Evolutionary conservation across 2,329 filamentous ascomycete species (phyloP).

Genomic region (Hymenoscyphus salicellus): DNA sequence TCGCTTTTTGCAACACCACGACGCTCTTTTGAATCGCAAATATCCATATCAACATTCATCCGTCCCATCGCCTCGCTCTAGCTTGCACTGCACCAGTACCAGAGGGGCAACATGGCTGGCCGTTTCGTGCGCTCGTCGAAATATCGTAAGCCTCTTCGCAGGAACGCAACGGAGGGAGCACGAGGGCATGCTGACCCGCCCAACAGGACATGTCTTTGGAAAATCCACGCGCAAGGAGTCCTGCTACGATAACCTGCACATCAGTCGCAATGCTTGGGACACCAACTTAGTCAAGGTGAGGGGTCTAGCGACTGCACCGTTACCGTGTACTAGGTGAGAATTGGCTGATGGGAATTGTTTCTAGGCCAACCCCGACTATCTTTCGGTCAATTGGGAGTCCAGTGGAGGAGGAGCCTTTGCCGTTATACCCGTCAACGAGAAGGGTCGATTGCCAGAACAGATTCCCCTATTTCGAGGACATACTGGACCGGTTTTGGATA

Average conservation of each 20-base stretch:
- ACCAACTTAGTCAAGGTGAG: constrained; percentile 93
- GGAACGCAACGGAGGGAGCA: constrained; percentile 20
- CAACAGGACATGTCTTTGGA: constrained; percentile 92
- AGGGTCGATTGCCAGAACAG: constrained; percentile 84
- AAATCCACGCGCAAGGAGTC: constrained; percentile 93
- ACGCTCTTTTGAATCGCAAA: constrained; percentile 8
- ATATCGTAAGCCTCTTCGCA: constrained; percentile 54
- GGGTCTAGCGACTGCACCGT: not conserved
- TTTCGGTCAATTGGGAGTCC: constrained; percentile 98
- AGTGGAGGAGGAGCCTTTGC: constrained; percentile 95
- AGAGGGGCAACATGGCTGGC: constrained; percentile 54
- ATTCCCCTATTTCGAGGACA: constrained; percentile 95
- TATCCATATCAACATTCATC: constrained; percentile 4
- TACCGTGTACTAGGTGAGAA: not conserved
- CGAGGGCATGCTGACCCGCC: constrained; percentile 27
- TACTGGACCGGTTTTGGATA: constrained; percentile 92
- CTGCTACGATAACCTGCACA: constrained; percentile 97
- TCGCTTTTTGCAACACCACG: constrained; percentile 4
- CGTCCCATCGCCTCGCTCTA: not conserved
- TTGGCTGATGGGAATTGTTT: constrained; percentile 25
- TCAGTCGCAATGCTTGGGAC: constrained; percentile 98
- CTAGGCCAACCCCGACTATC: constrained; percentile 90
- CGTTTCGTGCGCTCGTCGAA: constrained; percentile 73
- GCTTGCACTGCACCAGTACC: not conserved
- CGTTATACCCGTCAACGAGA: constrained; percentile 86